phyloP scores from a whole-genome alignment of 2,329 filamentous ascomycete genomes.

The Trichoderma koningiopsis region DNA sequence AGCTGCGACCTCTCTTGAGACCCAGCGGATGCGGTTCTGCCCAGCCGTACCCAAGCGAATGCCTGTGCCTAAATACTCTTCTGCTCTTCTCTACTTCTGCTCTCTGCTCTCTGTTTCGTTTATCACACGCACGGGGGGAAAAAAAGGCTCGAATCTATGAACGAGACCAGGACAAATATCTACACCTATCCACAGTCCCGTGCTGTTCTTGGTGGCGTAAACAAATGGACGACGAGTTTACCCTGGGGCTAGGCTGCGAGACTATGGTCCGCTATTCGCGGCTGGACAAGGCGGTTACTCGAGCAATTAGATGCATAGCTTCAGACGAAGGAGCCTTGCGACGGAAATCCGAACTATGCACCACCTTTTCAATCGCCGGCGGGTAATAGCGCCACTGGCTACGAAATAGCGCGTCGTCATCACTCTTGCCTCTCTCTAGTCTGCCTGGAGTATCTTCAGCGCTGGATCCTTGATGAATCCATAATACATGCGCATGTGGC shows the following conservation, averaged over 20 bases:
- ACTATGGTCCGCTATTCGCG: background rate
- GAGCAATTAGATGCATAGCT: background rate
- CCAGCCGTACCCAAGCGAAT: background rate
- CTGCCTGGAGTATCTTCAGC: slow-evolving; percentile 2
- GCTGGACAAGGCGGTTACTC: background rate
- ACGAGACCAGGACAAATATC: background rate
- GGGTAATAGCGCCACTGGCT: background rate
- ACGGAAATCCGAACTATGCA: background rate
- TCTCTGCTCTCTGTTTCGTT: background rate
- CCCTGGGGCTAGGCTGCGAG: background rate
- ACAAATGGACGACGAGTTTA: background rate
- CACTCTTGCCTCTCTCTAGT: background rate
- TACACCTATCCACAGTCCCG: background rate
- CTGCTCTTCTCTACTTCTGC: background rate
- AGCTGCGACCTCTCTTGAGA: background rate
- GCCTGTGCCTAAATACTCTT: background rate
- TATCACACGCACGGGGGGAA: background rate
- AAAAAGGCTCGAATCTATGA: background rate
- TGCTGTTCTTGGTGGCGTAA: slow-evolving; percentile 5
- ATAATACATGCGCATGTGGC: background rate
- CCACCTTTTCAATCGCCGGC: background rate
- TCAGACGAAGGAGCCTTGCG: background rate
- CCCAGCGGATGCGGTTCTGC: background rate
- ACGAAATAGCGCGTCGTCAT: slow-evolving; percentile 12
- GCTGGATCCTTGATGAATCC: background rate